A percentile compares a stretch with the other conserved stretches of the same genome.
Conservation (phyloP, 805 yeast genomes). For the Kodamaea kaohsiungensis region DNA sequence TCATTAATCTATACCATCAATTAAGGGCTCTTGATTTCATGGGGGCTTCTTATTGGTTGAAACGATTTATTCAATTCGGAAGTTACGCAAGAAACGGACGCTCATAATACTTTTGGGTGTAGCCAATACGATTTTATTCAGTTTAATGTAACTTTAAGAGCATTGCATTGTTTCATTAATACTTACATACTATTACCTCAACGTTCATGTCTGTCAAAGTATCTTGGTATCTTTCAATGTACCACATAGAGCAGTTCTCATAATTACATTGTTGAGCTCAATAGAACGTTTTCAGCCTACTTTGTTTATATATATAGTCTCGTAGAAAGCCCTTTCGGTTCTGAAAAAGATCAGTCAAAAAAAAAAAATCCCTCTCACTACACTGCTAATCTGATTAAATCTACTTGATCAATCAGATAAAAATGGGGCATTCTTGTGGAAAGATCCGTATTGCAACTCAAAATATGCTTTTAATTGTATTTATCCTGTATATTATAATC, state of each 20-base stretch:
- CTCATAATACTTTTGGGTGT: neutral
- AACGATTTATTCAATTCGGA: neutral
- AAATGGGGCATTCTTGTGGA: neutral
- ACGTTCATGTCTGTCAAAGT: neutral
- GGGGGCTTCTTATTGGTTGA: neutral
- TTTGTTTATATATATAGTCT: too few relatives aligned
- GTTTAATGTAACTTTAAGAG: neutral
- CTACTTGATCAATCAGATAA: constrained; percentile 11
- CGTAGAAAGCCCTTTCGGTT: too few relatives aligned
- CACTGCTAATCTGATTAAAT: neutral
- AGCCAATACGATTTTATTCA: neutral
- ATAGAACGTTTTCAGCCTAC: too few relatives aligned
- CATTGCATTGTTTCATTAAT: neutral
- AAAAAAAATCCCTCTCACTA: neutral
- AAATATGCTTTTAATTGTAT: too few relatives aligned
- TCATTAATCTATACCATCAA: neutral
- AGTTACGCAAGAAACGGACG: neutral
- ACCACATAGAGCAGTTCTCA: neutral
- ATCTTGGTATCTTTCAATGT: neutral
- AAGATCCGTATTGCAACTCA: neutral
- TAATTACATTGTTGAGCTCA: too few relatives aligned
- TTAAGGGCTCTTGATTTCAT: neutral
- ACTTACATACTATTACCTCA: neutral
- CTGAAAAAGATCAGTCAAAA: neutral
- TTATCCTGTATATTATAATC: neutral